Evolutionary conservation across 768 basidiomycete species (phyloP).

Genomic region (Russula olivacea): DNA sequence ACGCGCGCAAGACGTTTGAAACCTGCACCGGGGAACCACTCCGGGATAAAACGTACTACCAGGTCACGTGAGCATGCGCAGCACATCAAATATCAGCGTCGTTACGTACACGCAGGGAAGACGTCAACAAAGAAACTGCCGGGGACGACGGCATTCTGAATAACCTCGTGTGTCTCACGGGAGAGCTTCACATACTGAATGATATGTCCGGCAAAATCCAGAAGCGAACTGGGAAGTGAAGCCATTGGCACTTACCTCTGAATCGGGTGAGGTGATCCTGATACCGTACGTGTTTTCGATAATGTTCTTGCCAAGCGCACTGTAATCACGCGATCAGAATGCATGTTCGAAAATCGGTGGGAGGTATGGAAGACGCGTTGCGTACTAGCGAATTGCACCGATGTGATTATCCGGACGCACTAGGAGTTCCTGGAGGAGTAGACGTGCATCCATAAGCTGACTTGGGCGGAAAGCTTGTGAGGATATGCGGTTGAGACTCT

Average conservation of each 20-base stretch:
- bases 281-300: slow-evolving; percentile 25
- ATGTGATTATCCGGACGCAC: slow-evolving; percentile 15
- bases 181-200: slow-evolving; percentile 21
- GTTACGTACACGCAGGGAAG: slow-evolving; percentile 20
- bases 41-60: slow-evolving; percentile 21
- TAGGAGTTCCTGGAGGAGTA: slow-evolving; percentile 22
- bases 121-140: slow-evolving; percentile 24
- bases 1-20: slow-evolving; percentile 25
- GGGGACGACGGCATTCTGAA: slow-evolving; percentile 24
- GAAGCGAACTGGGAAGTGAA: no score
- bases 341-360: background rate
- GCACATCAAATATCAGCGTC: no score
- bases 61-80: slow-evolving; percentile 8
- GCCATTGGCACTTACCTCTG: slow-evolving; percentile 11
- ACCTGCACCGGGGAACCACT: slow-evolving; percentile 25
- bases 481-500: slow-evolving; percentile 23
- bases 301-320: slow-evolving; percentile 23
- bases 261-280: slow-evolving; percentile 20
- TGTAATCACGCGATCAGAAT: slow-evolving; percentile 19
- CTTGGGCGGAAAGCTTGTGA: slow-evolving; percentile 17
- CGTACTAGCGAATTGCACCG: slow-evolving; percentile 22
- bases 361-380: background rate
- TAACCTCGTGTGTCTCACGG: slow-evolving; percentile 23
- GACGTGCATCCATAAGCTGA: slow-evolving; percentile 20
- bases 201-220: background rate